Conservation (phyloP, 306 rosid species). For the Gastrolobium bilobum region DNA sequence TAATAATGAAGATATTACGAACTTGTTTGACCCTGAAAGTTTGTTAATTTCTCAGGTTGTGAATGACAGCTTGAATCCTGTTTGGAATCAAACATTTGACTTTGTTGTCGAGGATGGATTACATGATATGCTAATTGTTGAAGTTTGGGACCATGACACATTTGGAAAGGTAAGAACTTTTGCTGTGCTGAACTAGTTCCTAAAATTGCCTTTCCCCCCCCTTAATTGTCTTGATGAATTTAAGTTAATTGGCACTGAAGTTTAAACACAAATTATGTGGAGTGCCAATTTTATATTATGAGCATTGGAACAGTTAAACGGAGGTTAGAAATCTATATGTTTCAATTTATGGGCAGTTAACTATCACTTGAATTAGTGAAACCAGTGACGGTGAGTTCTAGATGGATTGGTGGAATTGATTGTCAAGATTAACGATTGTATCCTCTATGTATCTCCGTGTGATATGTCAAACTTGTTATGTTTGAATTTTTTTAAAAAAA, state of each 20-base stretch:
- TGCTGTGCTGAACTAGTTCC: slow-evolving; percentile 7
- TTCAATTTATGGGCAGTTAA: not conserved
- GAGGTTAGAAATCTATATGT: slow-evolving; percentile 32
- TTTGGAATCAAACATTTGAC: slow-evolving; percentile 98
- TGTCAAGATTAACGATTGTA: not conserved
- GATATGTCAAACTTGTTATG: not conserved
- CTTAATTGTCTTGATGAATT: slow-evolving; percentile 1
- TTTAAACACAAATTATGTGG: slow-evolving; percentile 26
- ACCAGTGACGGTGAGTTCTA: not conserved
- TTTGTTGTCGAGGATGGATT: slow-evolving; percentile 96
- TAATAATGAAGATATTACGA: slow-evolving; percentile 28
- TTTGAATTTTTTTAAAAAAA: not conserved
- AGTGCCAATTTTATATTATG: slow-evolving; percentile 14
- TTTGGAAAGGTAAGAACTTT: slow-evolving; percentile 83
- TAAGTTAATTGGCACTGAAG: slow-evolving; percentile 8
- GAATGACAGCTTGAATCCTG: slow-evolving; percentile 88
- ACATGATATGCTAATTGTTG: slow-evolving; percentile 92
- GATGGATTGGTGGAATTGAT: not conserved
- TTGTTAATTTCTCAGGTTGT: slow-evolving; percentile 75
- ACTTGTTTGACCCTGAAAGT: slow-evolving; percentile 31
- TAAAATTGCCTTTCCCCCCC: not conserved
- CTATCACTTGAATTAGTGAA: not conserved
- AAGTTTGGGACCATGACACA: slow-evolving; percentile 96
- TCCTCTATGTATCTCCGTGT: not conserved
- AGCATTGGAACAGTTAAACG: not conserved